Percentiles rank a stretch among this genome's conserved stretches.
Evolutionary conservation across 2,329 filamentous ascomycete genomes (phyloP).

Genomic region (Ophiosphaerella korrae): DNA sequence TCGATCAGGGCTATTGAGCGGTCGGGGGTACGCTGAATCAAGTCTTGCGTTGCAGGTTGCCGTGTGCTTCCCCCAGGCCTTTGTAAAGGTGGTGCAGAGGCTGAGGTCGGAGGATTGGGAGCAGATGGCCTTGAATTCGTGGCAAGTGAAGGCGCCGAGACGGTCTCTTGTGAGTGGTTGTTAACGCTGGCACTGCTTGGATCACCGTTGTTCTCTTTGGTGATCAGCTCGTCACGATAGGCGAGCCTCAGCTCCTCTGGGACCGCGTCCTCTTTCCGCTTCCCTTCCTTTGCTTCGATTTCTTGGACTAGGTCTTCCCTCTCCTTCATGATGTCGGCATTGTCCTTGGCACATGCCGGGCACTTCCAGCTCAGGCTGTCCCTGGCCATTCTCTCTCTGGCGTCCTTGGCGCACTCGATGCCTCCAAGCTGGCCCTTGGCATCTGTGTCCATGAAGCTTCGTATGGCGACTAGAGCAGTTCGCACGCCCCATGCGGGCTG

Average conservation of each 20-base stretch:
- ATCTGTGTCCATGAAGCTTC: slow-evolving; percentile 93
- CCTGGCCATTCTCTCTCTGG: slow-evolving; percentile 70
- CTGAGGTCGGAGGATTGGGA: neutral
- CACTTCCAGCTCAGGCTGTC: slow-evolving; percentile 73
- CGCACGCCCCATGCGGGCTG: slow-evolving; percentile 97
- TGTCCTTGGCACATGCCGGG: slow-evolving; percentile 69
- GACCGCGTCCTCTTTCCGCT: slow-evolving; percentile 52
- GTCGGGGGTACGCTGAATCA: slow-evolving; percentile 47
- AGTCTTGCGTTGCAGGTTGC: slow-evolving; percentile 12
- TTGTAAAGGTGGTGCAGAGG: neutral
- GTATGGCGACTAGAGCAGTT: slow-evolving; percentile 78
- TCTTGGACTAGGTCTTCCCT: slow-evolving; percentile 64
- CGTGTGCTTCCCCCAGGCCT: neutral
- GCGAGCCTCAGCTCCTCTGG: slow-evolving; percentile 67
- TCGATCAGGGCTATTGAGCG: slow-evolving; percentile 78
- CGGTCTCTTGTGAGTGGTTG: neutral
- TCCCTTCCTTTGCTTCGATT: slow-evolving; percentile 49
- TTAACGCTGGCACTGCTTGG: slow-evolving; percentile 29
- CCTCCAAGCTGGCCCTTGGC: slow-evolving; percentile 88
- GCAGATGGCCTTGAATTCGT: neutral
- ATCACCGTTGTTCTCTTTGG: slow-evolving; percentile 26
- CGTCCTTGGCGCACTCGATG: slow-evolving; percentile 70
- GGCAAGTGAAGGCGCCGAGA: neutral
- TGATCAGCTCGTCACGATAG: slow-evolving; percentile 73
- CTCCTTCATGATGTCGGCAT: slow-evolving; percentile 75